phyloP scores from a whole-genome alignment of 352 stramenopile species.

The Phytophthora kernoviae region DNA sequence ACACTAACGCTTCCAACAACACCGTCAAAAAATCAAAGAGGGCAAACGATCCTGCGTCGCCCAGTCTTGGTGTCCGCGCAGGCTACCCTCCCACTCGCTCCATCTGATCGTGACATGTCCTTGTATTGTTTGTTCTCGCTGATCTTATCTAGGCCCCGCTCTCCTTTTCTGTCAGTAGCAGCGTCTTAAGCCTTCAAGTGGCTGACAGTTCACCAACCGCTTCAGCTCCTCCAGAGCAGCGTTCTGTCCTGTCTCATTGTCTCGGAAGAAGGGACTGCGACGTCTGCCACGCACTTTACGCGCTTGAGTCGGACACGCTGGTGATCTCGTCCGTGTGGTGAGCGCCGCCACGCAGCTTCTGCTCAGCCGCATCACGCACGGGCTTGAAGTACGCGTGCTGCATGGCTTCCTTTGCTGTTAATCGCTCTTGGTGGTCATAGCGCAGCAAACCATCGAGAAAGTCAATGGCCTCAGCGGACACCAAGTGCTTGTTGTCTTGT shows the following conservation, averaged over 20 bases:
- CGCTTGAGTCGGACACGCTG: slow-evolving; percentile 77
- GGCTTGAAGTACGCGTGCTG: slow-evolving; percentile 98
- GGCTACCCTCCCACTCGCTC: slow-evolving; percentile 17
- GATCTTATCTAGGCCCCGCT: slow-evolving; percentile 34
- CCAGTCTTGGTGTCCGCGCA: slow-evolving; percentile 27
- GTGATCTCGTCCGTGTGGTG: slow-evolving; percentile 74
- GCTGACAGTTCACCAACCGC: slow-evolving; percentile 6
- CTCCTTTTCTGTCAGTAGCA: slow-evolving; percentile 16
- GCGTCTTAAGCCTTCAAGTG: slow-evolving; percentile 22
- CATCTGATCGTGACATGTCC: slow-evolving; percentile 26
- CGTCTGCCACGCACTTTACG: slow-evolving; percentile 43
- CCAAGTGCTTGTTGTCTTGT: slow-evolving; percentile 97
- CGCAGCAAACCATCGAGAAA: slow-evolving; percentile 89
- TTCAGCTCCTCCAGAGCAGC: slow-evolving; percentile 13
- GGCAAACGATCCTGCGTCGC: slow-evolving; percentile 27
- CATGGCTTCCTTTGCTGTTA: slow-evolving; percentile 99
- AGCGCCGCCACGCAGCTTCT: slow-evolving; percentile 61
- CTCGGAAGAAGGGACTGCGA: slow-evolving; percentile 14
- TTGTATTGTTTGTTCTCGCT: slow-evolving; percentile 42
- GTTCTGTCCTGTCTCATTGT: slow-evolving; percentile 14
- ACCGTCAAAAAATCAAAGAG: slow-evolving; percentile 43
- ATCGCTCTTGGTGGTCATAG: slow-evolving; percentile 97
- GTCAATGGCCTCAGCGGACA: slow-evolving; percentile 96
- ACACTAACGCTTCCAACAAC: slow-evolving; percentile 35
- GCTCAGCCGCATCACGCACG: slow-evolving; percentile 82